A percentile compares a stretch with the other conserved stretches of the same genome.
These are phyloP conservation scores for Quercus parvula DNA, from an alignment of 306 rosid genomes.

Conservation along the genomic window DNA sequence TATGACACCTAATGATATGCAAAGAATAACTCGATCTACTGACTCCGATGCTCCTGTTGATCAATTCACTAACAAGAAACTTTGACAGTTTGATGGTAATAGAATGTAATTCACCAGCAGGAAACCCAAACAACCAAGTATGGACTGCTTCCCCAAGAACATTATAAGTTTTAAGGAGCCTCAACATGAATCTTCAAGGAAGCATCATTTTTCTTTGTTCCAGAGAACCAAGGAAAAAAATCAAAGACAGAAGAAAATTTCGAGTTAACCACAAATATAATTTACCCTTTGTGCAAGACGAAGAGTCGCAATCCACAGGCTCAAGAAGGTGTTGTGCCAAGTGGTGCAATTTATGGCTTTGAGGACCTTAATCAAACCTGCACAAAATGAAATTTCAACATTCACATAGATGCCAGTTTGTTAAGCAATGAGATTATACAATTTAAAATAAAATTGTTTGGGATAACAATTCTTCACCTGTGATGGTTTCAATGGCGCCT, in stretches of 20 bases:
- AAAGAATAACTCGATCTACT: neutral
- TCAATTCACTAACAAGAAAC: neutral
- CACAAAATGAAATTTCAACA: conserved; percentile 10
- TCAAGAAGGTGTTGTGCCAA: conserved; percentile 91
- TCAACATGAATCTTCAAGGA: neutral
- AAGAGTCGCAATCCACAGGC: conserved; percentile 93
- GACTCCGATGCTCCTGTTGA: neutral
- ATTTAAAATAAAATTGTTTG: neutral
- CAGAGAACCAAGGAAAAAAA: neutral
- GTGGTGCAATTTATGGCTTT: conserved; percentile 86
- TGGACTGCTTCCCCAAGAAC: neutral
- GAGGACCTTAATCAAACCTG: conserved; percentile 81
- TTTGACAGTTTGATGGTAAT: neutral
- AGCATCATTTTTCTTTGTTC: neutral
- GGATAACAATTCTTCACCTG: conserved; percentile 44
- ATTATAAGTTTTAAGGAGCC: neutral
- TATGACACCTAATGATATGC: neutral
- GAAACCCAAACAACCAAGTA: neutral
- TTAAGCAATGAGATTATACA: conserved; percentile 4
- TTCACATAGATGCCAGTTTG: neutral
- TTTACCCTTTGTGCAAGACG: conserved; percentile 92
- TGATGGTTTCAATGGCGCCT: conserved; percentile 76
- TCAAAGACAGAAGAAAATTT: conserved; percentile 3
- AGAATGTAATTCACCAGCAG: neutral
- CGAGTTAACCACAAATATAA: conserved; percentile 15